Conservation (phyloP, 257 asterid species). For the Solanum chiquidenum region DNA sequence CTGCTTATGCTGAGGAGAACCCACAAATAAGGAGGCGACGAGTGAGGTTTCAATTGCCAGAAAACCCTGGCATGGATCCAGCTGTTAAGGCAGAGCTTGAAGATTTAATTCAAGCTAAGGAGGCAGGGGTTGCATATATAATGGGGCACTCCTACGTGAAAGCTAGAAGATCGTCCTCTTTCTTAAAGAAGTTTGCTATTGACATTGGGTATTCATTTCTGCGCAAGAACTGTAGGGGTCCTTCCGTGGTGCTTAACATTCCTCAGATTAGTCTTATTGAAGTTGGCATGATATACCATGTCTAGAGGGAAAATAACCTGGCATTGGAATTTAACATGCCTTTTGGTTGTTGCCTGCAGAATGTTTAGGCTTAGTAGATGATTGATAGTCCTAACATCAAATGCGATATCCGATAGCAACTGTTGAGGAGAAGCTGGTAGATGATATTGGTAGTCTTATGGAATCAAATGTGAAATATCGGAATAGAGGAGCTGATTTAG, state of each 20-base stretch:
- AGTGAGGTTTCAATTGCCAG: neutral
- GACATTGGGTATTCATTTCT: slow-evolving; percentile 20
- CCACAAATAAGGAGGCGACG: neutral
- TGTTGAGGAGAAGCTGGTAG: neutral
- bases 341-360: neutral
- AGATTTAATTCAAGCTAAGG: slow-evolving; percentile 22
- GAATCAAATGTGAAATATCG: neutral
- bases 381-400: neutral
- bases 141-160: slow-evolving; percentile 27
- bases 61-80: neutral
- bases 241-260: slow-evolving; percentile 19
- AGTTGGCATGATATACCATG: slow-evolving; percentile 34
- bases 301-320: neutral
- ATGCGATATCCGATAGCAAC: neutral
- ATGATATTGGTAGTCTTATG: neutral
- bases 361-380: neutral
- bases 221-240: slow-evolving; percentile 28
- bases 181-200: slow-evolving; percentile 26
- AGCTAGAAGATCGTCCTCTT: slow-evolving; percentile 21
- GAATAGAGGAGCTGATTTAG: neutral
- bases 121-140: slow-evolving; percentile 31
- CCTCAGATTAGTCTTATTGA: slow-evolving; percentile 28
- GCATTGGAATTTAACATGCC: neutral
- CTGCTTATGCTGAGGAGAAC: neutral
- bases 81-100: slow-evolving; percentile 11